Conservation (phyloP, 2,329 filamentous ascomycete genomes). For the Claviceps sp. region DNA sequence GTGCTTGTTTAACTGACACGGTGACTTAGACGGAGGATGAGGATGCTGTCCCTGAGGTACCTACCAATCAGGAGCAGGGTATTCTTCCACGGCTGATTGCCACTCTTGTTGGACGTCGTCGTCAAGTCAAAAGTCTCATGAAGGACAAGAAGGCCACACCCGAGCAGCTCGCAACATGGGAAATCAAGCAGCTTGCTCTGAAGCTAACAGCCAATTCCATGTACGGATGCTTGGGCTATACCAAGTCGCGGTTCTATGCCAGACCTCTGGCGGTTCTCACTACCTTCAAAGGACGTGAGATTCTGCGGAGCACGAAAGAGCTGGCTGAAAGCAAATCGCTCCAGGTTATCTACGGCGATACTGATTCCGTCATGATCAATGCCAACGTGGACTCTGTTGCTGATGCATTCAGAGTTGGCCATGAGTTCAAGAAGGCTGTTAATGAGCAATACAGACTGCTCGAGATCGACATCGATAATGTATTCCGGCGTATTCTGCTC, state of each 20-base stretch:
- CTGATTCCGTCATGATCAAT: slow-evolving; percentile 99
- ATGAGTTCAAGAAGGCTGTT: slow-evolving; percentile 89
- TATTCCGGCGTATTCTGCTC: slow-evolving; percentile 83
- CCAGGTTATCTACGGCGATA: slow-evolving; percentile 96
- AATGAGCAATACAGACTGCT: slow-evolving; percentile 86
- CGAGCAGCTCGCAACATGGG: slow-evolving; percentile 86
- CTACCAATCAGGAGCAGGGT: slow-evolving; percentile 62
- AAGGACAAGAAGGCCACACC: slow-evolving; percentile 78
- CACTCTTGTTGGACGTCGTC: slow-evolving; percentile 75
- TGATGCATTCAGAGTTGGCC: slow-evolving; percentile 80
- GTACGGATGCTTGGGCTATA: slow-evolving; percentile 97
- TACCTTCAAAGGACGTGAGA: slow-evolving; percentile 94
- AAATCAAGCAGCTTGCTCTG: slow-evolving; percentile 92
- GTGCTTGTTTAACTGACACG: slow-evolving; percentile 15
- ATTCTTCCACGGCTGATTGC: slow-evolving; percentile 85
- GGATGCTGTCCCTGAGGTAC: slow-evolving; percentile 80
- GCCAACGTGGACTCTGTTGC: slow-evolving; percentile 90
- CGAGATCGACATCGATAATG: slow-evolving; percentile 96
- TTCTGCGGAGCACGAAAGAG: slow-evolving; percentile 89
- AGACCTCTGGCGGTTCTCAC: slow-evolving; percentile 89
- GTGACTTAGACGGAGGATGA: slow-evolving; percentile 48
- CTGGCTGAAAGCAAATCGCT: slow-evolving; percentile 83
- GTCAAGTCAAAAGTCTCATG: slow-evolving; percentile 93
- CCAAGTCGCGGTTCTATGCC: slow-evolving; percentile 93
- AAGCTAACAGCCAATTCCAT: slow-evolving; percentile 99